A percentile compares a stretch with the other conserved stretches of the same genome.
Evolutionary conservation across 345 rosid genomes (phyloP).

Genomic region (Rhodamnia argentea): DNA sequence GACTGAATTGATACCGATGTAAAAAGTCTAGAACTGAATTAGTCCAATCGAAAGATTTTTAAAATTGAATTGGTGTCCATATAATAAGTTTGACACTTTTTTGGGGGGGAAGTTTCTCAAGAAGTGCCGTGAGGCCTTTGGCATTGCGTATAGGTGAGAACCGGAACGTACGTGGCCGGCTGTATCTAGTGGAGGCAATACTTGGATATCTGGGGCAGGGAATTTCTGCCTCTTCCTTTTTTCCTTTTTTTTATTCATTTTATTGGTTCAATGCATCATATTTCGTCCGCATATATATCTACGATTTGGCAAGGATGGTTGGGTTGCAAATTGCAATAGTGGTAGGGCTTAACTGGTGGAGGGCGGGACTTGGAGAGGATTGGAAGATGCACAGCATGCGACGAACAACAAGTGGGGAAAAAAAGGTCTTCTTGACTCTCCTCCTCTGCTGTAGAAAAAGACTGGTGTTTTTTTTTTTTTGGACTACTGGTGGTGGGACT

Average conservation of each 20-base stretch:
- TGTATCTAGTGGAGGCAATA: neutral
- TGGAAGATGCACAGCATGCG: neutral
- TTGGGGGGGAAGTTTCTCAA: too few relatives aligned
- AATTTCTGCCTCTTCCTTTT: neutral
- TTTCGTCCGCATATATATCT: neutral
- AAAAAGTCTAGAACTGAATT: too few relatives aligned
- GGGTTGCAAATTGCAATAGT: neutral
- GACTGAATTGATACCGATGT: too few relatives aligned
- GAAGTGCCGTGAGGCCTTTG: neutral
- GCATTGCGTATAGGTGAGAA: neutral
- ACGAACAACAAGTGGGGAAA: neutral
- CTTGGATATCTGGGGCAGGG: neutral
- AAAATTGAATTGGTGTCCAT: too few relatives aligned
- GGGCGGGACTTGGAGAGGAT: neutral
- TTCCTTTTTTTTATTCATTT: neutral
- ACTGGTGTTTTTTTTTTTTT: neutral
- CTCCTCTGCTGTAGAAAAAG: neutral
- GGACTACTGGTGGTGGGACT: too few relatives aligned
- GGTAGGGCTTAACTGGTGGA: neutral
- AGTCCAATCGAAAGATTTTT: too few relatives aligned
- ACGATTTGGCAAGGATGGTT: neutral
- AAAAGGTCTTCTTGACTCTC: neutral
- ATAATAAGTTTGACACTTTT: too few relatives aligned
- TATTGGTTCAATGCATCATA: neutral
- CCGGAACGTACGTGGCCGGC: neutral